Base-by-base conservation (phyloP, 176 grass and related monocot species). In the Avena insularis region DNA sequence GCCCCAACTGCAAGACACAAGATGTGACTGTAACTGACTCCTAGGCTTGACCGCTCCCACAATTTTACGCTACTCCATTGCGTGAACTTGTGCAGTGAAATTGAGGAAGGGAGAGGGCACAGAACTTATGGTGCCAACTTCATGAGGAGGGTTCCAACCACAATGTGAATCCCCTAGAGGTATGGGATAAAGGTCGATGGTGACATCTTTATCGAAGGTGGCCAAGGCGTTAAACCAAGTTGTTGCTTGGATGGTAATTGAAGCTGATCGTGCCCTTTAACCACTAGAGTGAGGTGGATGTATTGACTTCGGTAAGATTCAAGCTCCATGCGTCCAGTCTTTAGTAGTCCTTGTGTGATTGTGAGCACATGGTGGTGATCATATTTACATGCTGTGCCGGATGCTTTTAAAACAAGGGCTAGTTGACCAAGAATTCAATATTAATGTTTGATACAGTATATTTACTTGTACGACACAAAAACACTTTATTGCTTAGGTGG, bases 111-210 rank as follows among this genome's bases (percentile, higher is more conserved):
- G 23, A 75, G 72, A 53, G 48, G 72, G 25, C 47, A 75, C 47
- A 16, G n/a, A 75, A 75, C 46, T 31, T 75, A 75, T 75, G 47
- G 72, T 75, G 14, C 72, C 47, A 75, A 75, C 72, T 51, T 31
- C 72, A 53, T 75, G 47, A 75, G 47, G 23, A 53, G 23, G 23
- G 72, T 75, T 75, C 21, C 72, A 51, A 16, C 48, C 48, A 75
- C 21, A 75, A 75, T 75, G 47, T 53, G 49, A 27, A 75, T 3
- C 38, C 69, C 47, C 71, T 50, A 15, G 12, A 75, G 46, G 47
- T 50, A 27, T 49, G 15, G 47, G 47, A 75, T 27, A 29, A 75
- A 75, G 47, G 72, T 50, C 14, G 23, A 53, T 5, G 13, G 47
- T 53, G 23, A 75, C 49, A 75, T 53, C 72, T 75, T 75, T 75